Percentiles rank a stretch among this genome's conserved stretches.
phyloP scores from a whole-genome alignment of 805 yeast species.

The Ogataea methylovora region DNA sequence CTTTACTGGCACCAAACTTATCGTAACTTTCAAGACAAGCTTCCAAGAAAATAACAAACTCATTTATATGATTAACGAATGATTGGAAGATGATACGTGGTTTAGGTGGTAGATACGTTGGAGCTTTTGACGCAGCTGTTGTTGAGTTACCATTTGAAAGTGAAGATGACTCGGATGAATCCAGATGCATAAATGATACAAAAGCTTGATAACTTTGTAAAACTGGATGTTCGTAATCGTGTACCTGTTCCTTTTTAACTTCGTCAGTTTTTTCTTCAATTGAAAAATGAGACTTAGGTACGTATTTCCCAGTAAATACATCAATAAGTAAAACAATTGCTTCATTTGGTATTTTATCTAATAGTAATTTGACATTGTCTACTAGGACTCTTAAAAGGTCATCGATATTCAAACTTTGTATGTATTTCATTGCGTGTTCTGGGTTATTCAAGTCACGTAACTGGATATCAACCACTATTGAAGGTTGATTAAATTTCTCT shows the following conservation, averaged over 20 bases:
- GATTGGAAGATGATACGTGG: constrained; percentile 84
- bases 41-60: constrained; percentile 86
- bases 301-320: constrained; percentile 81
- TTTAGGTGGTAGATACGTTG: constrained; percentile 86
- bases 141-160: neutral
- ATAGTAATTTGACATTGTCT: constrained; percentile 46
- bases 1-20: constrained; percentile 59
- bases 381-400: constrained; percentile 65
- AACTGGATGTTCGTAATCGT: neutral
- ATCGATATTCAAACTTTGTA: constrained; percentile 62
- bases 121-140: constrained; percentile 22
- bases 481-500: constrained; percentile 63
- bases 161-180: neutral
- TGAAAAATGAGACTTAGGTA: constrained; percentile 28
- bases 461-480: constrained; percentile 67
- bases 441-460: constrained; percentile 59
- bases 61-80: constrained; percentile 77
- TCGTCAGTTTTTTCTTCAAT: constrained; percentile 1
- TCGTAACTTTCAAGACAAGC: constrained; percentile 81
- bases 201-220: constrained; percentile 49
- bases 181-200: constrained; percentile 37
- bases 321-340: constrained; percentile 78
- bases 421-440: constrained; percentile 52
- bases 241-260: neutral
- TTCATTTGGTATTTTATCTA: constrained; percentile 66